These are phyloP conservation scores for Mesembryanthemum crystallinum DNA, from an alignment of 148 eudicot species.

Conservation along the genomic window DNA sequence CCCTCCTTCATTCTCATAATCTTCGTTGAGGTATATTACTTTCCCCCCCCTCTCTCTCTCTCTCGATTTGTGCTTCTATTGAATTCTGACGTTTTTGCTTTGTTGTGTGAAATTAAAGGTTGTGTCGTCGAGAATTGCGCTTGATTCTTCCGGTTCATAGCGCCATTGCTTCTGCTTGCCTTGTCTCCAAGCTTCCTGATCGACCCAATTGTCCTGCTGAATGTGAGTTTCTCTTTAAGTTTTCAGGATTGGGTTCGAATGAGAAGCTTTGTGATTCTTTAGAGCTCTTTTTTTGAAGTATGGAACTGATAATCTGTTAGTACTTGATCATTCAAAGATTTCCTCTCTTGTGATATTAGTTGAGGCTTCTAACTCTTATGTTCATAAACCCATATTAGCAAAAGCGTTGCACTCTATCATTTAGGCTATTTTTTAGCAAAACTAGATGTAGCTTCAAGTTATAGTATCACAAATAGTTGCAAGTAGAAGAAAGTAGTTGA, in stretches of 20 bases:
- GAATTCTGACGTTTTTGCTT: not conserved
- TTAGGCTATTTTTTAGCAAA: too few relatives aligned
- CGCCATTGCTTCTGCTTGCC: slow-evolving; percentile 24
- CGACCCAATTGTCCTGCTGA: not conserved
- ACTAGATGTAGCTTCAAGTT: too few relatives aligned
- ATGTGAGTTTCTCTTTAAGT: slow-evolving; percentile 1
- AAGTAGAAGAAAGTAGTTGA: too few relatives aligned
- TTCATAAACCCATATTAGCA: not conserved
- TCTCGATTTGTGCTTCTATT: not conserved
- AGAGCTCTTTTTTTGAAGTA: not conserved
- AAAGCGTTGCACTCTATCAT: too few relatives aligned
- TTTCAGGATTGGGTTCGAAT: not conserved
- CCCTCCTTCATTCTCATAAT: not conserved
- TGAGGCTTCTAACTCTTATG: too few relatives aligned
- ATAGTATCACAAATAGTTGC: too few relatives aligned
- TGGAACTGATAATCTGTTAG: not conserved
- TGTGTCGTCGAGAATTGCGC: slow-evolving; percentile 17
- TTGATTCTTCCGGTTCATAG: slow-evolving; percentile 11
- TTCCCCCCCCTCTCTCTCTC: not conserved
- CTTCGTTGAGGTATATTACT: slow-evolving; percentile 3
- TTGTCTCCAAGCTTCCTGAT: slow-evolving; percentile 26
- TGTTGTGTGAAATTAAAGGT: slow-evolving; percentile 5
- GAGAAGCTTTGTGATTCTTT: not conserved
- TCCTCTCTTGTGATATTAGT: not conserved
- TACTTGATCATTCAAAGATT: not conserved